These are phyloP conservation scores for Hypomyces perniciosus DNA, from an alignment of 2,329 filamentous ascomycete genomes.

Conservation along the genomic window DNA sequence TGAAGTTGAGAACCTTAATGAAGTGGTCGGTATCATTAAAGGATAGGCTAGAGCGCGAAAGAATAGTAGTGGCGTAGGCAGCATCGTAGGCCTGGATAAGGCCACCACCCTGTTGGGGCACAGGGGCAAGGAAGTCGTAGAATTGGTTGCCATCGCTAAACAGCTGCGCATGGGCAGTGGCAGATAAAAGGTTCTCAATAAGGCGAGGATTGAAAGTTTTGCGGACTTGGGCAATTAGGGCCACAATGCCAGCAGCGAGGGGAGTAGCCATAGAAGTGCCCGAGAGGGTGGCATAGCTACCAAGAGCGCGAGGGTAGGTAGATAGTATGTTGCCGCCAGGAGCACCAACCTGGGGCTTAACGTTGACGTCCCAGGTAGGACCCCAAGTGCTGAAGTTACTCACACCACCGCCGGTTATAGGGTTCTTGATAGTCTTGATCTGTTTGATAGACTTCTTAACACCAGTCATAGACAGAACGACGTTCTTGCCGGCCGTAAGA, in stretches of 20 bases:
- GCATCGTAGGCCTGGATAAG: constrained; percentile 55
- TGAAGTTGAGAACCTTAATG: constrained; percentile 42
- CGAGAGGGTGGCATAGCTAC: constrained; percentile 45
- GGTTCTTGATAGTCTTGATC: constrained; percentile 30
- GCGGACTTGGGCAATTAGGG: constrained; percentile 47
- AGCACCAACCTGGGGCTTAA: constrained; percentile 49
- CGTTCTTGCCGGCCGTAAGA: constrained; percentile 25
- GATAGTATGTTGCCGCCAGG: constrained; percentile 54
- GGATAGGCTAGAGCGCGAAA: constrained; percentile 50
- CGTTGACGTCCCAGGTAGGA: constrained; percentile 51
- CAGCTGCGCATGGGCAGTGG: constrained; percentile 41
- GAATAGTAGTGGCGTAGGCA: constrained; percentile 45
- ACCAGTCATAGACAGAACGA: constrained; percentile 24
- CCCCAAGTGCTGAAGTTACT: constrained; percentile 54
- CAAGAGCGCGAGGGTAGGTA: constrained; percentile 43
- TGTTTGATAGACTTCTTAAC: constrained; percentile 27
- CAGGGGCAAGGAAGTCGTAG: constrained; percentile 41
- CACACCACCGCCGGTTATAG: constrained; percentile 42
- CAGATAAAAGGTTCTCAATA: constrained; percentile 44
- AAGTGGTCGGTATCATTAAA: constrained; percentile 61
- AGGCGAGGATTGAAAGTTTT: constrained; percentile 44
- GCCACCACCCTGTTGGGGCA: constrained; percentile 55
- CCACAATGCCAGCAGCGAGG: constrained; percentile 47
- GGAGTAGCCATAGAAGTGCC: constrained; percentile 58
- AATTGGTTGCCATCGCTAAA: constrained; percentile 40